Conservation (phyloP, 2,329 filamentous ascomycete species). For the Fusarium brevicatenulatum region DNA sequence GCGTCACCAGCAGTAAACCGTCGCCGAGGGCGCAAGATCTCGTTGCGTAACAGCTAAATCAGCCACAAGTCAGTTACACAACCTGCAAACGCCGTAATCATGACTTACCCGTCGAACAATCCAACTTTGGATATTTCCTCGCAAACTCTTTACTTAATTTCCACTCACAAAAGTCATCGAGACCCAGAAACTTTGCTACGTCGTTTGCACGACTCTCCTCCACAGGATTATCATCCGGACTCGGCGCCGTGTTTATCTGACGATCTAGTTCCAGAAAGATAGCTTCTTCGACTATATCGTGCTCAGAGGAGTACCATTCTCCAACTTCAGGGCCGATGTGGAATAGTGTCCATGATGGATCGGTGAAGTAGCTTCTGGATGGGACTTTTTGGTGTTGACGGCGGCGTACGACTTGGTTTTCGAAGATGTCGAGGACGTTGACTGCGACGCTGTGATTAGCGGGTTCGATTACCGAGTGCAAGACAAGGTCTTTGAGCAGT, state of each 20-base stretch:
- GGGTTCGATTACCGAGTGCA: not conserved
- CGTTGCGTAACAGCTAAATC: not conserved
- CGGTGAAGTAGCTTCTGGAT: not conserved
- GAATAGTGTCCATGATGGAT: not conserved
- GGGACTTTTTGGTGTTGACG: not conserved
- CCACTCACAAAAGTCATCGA: not conserved
- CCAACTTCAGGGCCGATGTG: not conserved
- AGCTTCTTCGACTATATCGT: not conserved
- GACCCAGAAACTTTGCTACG: not conserved
- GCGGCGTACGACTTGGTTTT: not conserved
- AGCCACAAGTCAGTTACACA: not conserved
- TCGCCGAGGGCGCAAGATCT: not conserved
- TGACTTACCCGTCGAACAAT: not conserved
- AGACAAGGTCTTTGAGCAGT: not conserved
- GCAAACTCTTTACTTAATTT: not conserved
- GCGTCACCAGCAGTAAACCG: not conserved
- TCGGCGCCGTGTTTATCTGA: not conserved
- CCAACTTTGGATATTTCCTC: not conserved
- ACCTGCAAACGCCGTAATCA: too few relatives aligned
- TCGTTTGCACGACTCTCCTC: not conserved
- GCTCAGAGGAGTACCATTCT: not conserved
- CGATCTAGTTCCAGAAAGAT: not conserved
- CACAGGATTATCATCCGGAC: not conserved
- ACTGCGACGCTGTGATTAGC: not conserved
- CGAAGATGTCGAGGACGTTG: not conserved